phyloP scores from a whole-genome alignment of 495 filamentous ascomycete genomes.

The Penicillium ucsense region DNA sequence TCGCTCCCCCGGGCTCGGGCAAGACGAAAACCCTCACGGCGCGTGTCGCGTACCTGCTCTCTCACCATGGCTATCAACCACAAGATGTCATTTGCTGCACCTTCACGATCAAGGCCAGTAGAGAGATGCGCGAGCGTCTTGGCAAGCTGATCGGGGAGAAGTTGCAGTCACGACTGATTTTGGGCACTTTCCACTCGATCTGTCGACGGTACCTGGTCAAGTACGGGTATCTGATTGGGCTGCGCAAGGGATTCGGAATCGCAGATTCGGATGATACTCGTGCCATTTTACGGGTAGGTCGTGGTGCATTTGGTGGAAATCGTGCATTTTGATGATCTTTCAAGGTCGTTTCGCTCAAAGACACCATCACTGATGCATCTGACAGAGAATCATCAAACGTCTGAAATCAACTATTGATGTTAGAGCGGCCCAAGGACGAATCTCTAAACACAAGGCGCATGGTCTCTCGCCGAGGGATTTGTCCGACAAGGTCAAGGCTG shows the following conservation, averaged over 20 bases:
- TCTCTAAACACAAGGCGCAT: constrained; percentile 79
- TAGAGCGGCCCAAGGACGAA: constrained; percentile 56
- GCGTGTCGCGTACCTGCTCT: constrained; percentile 87
- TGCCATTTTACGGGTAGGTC: constrained; percentile 50
- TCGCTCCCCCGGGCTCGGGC: constrained; percentile 79
- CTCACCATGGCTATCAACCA: constrained; percentile 65
- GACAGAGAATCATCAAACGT: constrained; percentile 70
- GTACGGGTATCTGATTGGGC: constrained; percentile 79
- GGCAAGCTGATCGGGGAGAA: constrained; percentile 67
- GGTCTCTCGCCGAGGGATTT: constrained; percentile 42
- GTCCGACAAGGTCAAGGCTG: constrained; percentile 29
- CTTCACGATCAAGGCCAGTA: constrained; percentile 93
- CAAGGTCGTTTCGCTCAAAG: no score
- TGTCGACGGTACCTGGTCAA: constrained; percentile 73
- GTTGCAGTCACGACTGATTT: constrained; percentile 64
- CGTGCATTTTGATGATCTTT: no score
- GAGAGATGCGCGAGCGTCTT: constrained; percentile 90
- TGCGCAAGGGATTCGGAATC: constrained; percentile 81
- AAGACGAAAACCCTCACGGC: constrained; percentile 97
- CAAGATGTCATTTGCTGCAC: constrained; percentile 95
- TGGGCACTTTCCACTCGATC: constrained; percentile 96
- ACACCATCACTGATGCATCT: background rate
- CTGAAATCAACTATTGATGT: constrained; percentile 59
- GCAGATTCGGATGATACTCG: constrained; percentile 78
- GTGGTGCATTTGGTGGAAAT: no score